Evolutionary conservation across 192 early-diverging fungal species (phyloP).

Genomic region (Jimgerdemannia lactiflua): DNA sequence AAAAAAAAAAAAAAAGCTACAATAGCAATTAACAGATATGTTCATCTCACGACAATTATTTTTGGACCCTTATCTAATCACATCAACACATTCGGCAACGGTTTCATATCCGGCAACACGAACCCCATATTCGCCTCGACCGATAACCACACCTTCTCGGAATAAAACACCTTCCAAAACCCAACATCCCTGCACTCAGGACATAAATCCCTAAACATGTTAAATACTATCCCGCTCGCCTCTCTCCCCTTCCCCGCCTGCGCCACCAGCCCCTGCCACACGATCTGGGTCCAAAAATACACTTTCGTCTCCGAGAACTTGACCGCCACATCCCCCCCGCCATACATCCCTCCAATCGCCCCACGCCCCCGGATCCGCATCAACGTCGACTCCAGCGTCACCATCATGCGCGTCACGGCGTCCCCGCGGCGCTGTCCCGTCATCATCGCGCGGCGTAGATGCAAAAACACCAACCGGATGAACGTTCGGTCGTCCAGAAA

Average conservation of each 20-base stretch:
- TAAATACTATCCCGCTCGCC: background rate
- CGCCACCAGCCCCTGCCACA: background rate
- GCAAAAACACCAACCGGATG: background rate
- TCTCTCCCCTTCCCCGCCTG: background rate
- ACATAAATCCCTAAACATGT: background rate
- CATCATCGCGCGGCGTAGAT: background rate
- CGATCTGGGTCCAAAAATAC: background rate
- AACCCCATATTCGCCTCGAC: constrained; percentile 17
- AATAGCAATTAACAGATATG: too few relatives aligned
- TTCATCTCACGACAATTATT: too few relatives aligned
- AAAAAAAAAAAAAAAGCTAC: too few relatives aligned
- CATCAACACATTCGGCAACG: constrained; percentile 33
- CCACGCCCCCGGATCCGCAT: background rate
- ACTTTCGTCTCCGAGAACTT: background rate
- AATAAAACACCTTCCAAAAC: constrained; percentile 26
- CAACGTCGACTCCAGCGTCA: background rate
- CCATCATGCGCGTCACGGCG: background rate
- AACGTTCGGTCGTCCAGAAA: background rate
- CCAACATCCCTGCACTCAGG: constrained; percentile 19
- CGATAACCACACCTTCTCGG: constrained; percentile 17
- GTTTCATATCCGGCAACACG: constrained; percentile 27
- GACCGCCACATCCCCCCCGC: background rate
- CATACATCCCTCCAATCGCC: background rate
- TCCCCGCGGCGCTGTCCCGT: background rate
- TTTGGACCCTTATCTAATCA: constrained; percentile 13